Evolutionary conservation across 805 yeast genomes (phyloP).

Genomic region (Yamadazyma tumulicola): DNA sequence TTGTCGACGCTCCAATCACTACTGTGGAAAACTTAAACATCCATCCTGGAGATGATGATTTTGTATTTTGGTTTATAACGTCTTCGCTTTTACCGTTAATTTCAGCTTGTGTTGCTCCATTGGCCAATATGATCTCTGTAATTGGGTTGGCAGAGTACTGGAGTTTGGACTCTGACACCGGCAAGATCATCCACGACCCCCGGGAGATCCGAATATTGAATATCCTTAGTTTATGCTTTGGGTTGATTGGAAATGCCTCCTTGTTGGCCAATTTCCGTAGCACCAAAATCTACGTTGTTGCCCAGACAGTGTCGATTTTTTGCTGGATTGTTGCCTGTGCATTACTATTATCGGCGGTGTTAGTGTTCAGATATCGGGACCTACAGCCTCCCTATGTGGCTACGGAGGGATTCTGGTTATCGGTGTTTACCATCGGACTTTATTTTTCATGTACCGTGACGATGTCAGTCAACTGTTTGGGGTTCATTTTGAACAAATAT

Average conservation of each 20-base stretch:
- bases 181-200: constrained; percentile 29
- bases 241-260: constrained; percentile 65
- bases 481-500: constrained; percentile 56
- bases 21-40: constrained; percentile 27
- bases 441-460: constrained; percentile 57
- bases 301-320: constrained; percentile 59
- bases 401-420: constrained; percentile 79
- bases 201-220: constrained; percentile 53
- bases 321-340: constrained; percentile 64
- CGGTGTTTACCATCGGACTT: constrained; percentile 58
- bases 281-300: constrained; percentile 50
- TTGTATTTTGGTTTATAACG: constrained; percentile 57
- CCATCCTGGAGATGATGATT: constrained; percentile 35
- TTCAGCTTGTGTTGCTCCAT: constrained; percentile 76
- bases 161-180: constrained; percentile 37
- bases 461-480: constrained; percentile 56
- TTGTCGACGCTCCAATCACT: constrained; percentile 30
- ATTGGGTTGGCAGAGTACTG: constrained; percentile 71
- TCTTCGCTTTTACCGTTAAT: constrained; percentile 71
- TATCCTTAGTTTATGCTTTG: constrained; percentile 58
- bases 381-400: constrained; percentile 10
- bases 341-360: constrained; percentile 48
- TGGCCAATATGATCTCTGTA: constrained; percentile 70
- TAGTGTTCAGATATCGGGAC: constrained; percentile 29
- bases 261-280: constrained; percentile 67